These are phyloP conservation scores for Phytopythium aichiense DNA, from an alignment of 352 stramenopile genomes.

Conservation along the genomic window DNA sequence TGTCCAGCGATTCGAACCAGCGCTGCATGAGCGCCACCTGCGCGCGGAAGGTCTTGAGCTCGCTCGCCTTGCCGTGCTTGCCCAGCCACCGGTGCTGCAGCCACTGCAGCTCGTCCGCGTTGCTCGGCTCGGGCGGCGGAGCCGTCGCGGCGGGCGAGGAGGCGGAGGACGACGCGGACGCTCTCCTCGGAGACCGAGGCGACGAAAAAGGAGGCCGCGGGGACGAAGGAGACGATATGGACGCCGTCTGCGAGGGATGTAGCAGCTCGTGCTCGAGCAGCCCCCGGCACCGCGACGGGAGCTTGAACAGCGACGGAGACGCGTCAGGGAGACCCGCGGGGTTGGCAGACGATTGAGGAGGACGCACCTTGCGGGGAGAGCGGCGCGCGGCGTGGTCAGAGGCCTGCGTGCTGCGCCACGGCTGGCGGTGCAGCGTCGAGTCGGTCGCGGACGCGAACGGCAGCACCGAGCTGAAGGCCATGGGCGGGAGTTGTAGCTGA, in stretches of 20 bases:
- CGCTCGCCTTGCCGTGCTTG: constrained; percentile 67
- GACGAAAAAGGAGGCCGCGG: background rate
- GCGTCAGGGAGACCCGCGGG: background rate
- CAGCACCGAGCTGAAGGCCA: constrained; percentile 8
- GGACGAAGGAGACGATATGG: background rate
- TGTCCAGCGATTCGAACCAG: constrained; percentile 89
- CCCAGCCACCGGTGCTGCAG: constrained; percentile 73
- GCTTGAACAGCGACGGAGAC: constrained; percentile 17
- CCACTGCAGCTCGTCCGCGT: constrained; percentile 69
- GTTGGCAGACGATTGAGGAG: background rate
- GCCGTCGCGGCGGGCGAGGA: background rate
- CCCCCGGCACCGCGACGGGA: constrained; percentile 34
- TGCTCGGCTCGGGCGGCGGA: constrained; percentile 16
- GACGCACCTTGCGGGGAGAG: constrained; percentile 30
- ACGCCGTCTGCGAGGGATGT: background rate
- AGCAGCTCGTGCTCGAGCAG: constrained; percentile 25
- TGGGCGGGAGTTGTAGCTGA: background rate
- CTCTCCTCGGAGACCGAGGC: background rate
- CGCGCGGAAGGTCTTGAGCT: constrained; percentile 60
- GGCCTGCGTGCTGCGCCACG: constrained; percentile 44
- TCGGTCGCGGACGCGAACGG: constrained; percentile 57
- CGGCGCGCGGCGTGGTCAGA: constrained; percentile 12
- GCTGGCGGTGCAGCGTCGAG: constrained; percentile 43
- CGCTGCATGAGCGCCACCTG: constrained; percentile 65
- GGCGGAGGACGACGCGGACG: background rate